phyloP scores from a whole-genome alignment of 163 green algal species.

The Chlamydomonas reinhardtii region DNA sequence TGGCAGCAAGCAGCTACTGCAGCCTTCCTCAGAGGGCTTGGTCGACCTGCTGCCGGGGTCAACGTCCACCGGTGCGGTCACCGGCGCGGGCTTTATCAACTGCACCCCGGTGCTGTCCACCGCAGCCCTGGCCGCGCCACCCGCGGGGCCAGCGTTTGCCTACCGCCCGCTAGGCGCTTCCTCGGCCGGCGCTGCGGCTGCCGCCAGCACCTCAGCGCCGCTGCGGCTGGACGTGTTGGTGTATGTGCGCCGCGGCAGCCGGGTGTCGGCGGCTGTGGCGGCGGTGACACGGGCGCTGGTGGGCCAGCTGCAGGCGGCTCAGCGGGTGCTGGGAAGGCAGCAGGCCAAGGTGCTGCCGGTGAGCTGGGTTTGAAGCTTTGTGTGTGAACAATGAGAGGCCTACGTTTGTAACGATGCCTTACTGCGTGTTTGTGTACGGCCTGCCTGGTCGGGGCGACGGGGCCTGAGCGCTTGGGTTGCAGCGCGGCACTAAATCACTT shows the following conservation, averaged over 20 bases:
- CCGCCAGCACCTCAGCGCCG: background rate
- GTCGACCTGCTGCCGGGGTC: background rate
- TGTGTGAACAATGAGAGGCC: background rate
- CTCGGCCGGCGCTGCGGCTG: background rate
- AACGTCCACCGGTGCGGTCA: background rate
- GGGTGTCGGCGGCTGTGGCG: background rate
- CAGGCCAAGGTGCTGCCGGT: conserved; percentile 16
- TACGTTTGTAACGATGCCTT: too few species aligned
- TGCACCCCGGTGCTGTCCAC: conserved; percentile 10
- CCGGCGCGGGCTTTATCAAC: background rate
- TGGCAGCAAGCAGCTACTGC: background rate
- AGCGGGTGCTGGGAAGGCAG: conserved; percentile 27
- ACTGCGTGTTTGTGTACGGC: background rate
- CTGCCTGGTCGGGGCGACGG: too few species aligned
- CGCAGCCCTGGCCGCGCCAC: background rate
- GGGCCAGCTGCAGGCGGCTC: conserved; percentile 24
- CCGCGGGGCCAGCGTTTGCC: background rate
- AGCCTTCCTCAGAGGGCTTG: background rate
- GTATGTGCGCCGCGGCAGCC: conserved; percentile 10
- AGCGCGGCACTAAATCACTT: background rate
- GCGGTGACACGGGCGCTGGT: conserved; percentile 8
- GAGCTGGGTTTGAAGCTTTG: background rate
- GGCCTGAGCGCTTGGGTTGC: background rate
- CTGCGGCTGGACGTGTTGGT: conserved; percentile 23
- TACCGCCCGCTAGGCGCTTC: background rate